Conservation (phyloP, 169 alveolate genomes). For the Amoebophrya sp. region DNA sequence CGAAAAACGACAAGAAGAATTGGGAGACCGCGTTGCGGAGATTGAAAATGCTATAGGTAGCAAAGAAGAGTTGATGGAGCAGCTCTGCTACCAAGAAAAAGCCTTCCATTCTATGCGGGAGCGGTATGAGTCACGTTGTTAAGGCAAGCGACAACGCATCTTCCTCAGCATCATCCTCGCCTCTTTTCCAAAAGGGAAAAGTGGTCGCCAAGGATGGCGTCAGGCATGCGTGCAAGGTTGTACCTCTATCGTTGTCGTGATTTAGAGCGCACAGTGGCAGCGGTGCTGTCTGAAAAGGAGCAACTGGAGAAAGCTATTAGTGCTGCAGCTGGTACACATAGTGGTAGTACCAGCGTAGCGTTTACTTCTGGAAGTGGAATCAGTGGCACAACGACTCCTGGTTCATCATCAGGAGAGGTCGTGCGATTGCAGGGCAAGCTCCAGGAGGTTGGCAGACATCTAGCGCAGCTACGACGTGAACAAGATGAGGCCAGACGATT, state of each 20-base stretch:
- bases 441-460: not conserved
- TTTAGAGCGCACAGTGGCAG: not conserved
- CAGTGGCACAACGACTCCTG: not conserved
- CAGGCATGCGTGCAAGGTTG: no score
- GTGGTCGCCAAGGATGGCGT: no score
- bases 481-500: not conserved
- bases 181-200: no score
- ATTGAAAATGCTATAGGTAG: not conserved
- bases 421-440: slow-evolving; percentile 1
- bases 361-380: not conserved
- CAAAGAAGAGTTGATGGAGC: not conserved
- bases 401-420: not conserved
- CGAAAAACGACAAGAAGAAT: not conserved
- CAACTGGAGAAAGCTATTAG: not conserved
- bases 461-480: not conserved
- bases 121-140: not conserved
- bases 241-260: no score
- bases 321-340: not conserved
- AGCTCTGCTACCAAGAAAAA: not conserved
- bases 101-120: not conserved
- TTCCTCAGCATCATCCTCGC: no score
- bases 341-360: not conserved
- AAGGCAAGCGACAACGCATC: no score
- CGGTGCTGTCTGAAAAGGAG: not conserved
- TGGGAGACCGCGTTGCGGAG: not conserved